These are phyloP conservation scores for Mortierella sp. DNA, from an alignment of 371 early-diverging fungal genomes.

Conservation along the genomic window DNA sequence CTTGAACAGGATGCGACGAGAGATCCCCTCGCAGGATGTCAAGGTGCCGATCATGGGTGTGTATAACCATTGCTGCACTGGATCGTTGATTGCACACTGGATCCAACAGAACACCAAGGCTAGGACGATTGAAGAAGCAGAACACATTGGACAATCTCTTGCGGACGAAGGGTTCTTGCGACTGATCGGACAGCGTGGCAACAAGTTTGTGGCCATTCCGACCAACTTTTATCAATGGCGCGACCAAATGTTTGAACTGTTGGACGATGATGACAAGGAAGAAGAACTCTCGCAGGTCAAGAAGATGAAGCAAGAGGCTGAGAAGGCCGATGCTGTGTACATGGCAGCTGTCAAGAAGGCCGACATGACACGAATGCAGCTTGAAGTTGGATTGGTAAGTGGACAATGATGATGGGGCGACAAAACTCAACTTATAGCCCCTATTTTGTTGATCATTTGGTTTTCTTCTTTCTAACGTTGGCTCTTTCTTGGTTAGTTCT, in stretches of 20 bases:
- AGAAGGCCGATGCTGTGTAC: slow-evolving; percentile 73
- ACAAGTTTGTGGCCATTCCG: slow-evolving; percentile 71
- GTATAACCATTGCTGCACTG: slow-evolving; percentile 73
- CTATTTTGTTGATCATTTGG: slow-evolving; percentile 18
- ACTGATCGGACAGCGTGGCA: slow-evolving; percentile 77
- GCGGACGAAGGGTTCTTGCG: slow-evolving; percentile 72
- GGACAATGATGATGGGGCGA: no score
- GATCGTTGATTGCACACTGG: slow-evolving; percentile 78
- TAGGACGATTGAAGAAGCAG: slow-evolving; percentile 72
- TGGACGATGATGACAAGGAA: slow-evolving; percentile 41
- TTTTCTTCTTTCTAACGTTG: slow-evolving; percentile 31
- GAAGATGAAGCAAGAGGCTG: slow-evolving; percentile 69
- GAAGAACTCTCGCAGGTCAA: slow-evolving; percentile 57
- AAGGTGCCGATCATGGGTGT: slow-evolving; percentile 77
- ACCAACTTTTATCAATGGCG: slow-evolving; percentile 80
- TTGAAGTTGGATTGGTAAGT: slow-evolving; percentile 78
- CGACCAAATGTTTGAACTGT: slow-evolving; percentile 58
- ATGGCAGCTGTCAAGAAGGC: slow-evolving; percentile 66
- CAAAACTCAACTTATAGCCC: no score
- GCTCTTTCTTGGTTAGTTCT: no score
- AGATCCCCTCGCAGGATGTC: slow-evolving; percentile 71
- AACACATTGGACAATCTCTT: slow-evolving; percentile 77
- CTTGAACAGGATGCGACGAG: slow-evolving; percentile 63
- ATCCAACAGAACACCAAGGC: slow-evolving; percentile 72
- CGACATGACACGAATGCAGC: slow-evolving; percentile 73